These are phyloP conservation scores for Rhizopus stolonifer DNA, from an alignment of 371 early-diverging fungal species.

Conservation along the genomic window DNA sequence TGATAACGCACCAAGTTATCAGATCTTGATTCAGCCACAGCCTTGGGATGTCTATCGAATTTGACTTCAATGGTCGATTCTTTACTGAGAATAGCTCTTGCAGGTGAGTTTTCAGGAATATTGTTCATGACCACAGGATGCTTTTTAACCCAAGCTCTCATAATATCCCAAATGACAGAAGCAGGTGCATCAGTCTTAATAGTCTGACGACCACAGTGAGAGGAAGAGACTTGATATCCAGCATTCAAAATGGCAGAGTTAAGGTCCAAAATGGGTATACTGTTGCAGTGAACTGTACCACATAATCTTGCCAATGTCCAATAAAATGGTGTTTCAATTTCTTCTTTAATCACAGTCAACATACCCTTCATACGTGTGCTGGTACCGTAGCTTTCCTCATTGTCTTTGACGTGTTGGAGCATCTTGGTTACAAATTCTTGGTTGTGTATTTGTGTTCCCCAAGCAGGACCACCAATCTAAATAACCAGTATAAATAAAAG, in stretches of 20 bases:
- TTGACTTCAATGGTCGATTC: constrained; percentile 62
- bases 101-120: constrained; percentile 69
- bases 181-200: constrained; percentile 97
- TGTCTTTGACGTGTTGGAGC: constrained; percentile 67
- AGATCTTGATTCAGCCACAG: constrained; percentile 73
- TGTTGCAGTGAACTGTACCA: constrained; percentile 69
- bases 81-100: constrained; percentile 62
- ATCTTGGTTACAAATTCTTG: constrained; percentile 71
- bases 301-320: constrained; percentile 70
- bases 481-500: background rate
- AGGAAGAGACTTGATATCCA: constrained; percentile 89
- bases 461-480: constrained; percentile 96
- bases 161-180: constrained; percentile 89
- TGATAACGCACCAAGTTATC: constrained; percentile 89
- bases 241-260: constrained; percentile 91
- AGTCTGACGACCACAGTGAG: constrained; percentile 84
- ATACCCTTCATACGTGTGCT: constrained; percentile 92
- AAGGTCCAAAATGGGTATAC: constrained; percentile 42
- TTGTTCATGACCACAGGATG: constrained; percentile 70
- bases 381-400: constrained; percentile 68
- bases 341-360: constrained; percentile 90
- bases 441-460: constrained; percentile 85
- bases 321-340: constrained; percentile 80
- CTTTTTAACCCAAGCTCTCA: constrained; percentile 75
- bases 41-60: constrained; percentile 72